phyloP scores from a whole-genome alignment of 2,329 filamentous ascomycete species.

The Clonostachys chloroleuca region DNA sequence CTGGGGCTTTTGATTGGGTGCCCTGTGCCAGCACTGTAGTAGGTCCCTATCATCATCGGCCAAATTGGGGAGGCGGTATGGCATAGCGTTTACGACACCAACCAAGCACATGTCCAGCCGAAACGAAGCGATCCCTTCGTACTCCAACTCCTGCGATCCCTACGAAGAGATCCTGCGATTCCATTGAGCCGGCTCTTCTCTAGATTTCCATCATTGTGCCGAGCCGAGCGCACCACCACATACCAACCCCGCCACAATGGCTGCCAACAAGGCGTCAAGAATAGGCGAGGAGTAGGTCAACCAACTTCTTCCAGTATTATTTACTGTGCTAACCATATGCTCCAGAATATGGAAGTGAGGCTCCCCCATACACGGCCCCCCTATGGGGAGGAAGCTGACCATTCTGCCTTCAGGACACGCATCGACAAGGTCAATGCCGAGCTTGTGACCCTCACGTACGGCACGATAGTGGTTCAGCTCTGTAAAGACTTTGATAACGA shows the following conservation, averaged over 20 bases:
- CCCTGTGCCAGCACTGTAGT: too few species aligned
- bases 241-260: constrained; percentile 35
- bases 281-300: constrained; percentile 57
- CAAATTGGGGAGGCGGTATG: too few species aligned
- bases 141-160: too few species aligned
- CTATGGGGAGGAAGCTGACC: background rate
- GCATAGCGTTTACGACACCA: too few species aligned
- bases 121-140: too few species aligned
- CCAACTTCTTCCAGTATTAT: background rate
- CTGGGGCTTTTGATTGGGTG: too few species aligned
- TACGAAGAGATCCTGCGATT: too few species aligned
- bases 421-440: constrained; percentile 98
- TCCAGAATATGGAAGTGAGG: constrained; percentile 84
- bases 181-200: too few species aligned
- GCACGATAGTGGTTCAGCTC: constrained; percentile 92
- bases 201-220: too few species aligned
- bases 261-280: constrained; percentile 56
- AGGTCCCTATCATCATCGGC: too few species aligned
- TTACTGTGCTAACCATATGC: constrained; percentile 3
- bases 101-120: too few species aligned
- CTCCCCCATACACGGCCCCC: background rate
- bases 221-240: background rate
- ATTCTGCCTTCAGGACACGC: constrained; percentile 61
- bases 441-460: constrained; percentile 94
- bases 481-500: constrained; percentile 95